Base-by-base conservation (phyloP, 2,329 filamentous ascomycete genomes). In the Teratosphaeria epicoccoides region DNA sequence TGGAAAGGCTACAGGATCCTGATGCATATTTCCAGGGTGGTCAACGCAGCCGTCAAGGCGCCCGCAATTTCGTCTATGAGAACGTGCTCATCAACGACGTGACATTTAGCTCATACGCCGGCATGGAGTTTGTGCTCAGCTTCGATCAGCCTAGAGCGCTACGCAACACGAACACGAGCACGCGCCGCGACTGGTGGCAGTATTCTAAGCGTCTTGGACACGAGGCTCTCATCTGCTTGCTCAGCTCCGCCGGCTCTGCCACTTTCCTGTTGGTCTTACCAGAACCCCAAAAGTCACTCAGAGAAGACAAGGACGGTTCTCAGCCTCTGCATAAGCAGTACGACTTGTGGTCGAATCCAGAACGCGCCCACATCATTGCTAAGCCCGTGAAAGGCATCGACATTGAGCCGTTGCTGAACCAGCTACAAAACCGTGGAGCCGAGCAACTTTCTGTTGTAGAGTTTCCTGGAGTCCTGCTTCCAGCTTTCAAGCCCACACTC, bases 381-480 rank as follows among this genome's bases (percentile, higher is more conserved):
- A 52, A 52, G 40, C 57, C 49, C 7, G 48, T 54, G 23, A 37
- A 54, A 20, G 12, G 51, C 2, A 10, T 22, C 40, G 50, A 53
- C n/a, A 12, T 49, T 17, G 23, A 50, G 53, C 14, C 24, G 33
- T 14, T 50, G 44, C 10, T 57, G 50, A 10, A 43, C 46, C 24
- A 50, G 46, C 29, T 24, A n/a, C 12, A 49, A n/a, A 26, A 37
- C 10, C 33, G 17, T 7, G 17, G 24, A 2, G 11, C 47, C 9
- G 20, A 29, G 24, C 24, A 47, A 14, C 46, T 52, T 10, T 58
- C 54, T 2, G 68, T 85, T 0, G 71, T 84, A 1, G 82, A 85
- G 55, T 84, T 85, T 51, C 82, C 81, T 0, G 78, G 77, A 0
- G 68, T 84, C 3, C 63, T 85, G 2, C 67, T 83, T 2, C 73